phyloP scores from a whole-genome alignment of 352 stramenopile species.

The Phytophthora pini region DNA sequence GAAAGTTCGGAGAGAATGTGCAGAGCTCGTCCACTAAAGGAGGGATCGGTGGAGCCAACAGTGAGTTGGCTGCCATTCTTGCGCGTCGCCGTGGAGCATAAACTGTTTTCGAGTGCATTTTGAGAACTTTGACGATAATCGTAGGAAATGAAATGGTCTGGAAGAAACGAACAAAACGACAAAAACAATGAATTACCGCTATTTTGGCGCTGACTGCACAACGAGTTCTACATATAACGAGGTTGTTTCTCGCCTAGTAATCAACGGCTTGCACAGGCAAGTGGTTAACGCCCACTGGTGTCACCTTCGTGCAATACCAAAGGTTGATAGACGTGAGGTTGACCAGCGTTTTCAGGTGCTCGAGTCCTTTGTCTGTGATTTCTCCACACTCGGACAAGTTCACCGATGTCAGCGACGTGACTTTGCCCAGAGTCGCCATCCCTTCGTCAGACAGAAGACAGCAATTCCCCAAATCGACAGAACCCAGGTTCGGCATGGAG shows the following conservation, averaged over 20 bases:
- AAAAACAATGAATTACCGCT: conserved; percentile 20
- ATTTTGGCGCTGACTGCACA: conserved; percentile 21
- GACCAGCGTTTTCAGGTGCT: conserved; percentile 49
- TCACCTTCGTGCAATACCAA: conserved; percentile 87
- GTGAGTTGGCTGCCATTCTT: conserved; percentile 81
- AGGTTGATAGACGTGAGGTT: conserved; percentile 74
- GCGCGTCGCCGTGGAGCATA: conserved; percentile 65
- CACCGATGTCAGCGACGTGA: conserved; percentile 66
- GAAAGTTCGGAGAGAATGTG: conserved; percentile 81
- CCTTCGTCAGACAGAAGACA: conserved; percentile 71
- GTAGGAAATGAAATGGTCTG: conserved; percentile 11
- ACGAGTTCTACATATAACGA: background rate
- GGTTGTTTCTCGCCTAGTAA: conserved; percentile 6
- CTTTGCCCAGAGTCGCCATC: conserved; percentile 49
- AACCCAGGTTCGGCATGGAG: conserved; percentile 56
- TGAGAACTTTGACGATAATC: background rate
- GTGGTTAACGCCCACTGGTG: conserved; percentile 53
- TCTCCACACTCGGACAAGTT: conserved; percentile 80
- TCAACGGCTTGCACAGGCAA: conserved; percentile 62
- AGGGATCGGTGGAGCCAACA: conserved; percentile 75
- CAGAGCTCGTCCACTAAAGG: conserved; percentile 46
- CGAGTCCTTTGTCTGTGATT: conserved; percentile 67
- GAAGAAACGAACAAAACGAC: conserved; percentile 6
- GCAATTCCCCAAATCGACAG: conserved; percentile 87
- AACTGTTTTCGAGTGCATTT: conserved; percentile 1